phyloP scores from a whole-genome alignment of 208 protist species.

The Phytomonas sp. region DNA sequence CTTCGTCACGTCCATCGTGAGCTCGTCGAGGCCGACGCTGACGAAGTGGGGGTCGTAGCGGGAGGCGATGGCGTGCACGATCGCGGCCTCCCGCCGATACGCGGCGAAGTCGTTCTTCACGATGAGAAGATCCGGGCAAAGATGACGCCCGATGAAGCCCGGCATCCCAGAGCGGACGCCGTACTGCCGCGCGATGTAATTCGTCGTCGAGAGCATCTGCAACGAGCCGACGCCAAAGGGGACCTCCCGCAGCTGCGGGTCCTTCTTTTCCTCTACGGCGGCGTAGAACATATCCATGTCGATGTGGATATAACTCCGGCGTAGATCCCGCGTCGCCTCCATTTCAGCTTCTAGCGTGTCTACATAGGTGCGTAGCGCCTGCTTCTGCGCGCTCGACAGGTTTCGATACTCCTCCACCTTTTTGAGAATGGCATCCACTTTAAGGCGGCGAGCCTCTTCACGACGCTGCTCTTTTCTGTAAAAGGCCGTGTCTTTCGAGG shows the following conservation, averaged over 20 bases:
- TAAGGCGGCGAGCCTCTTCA: constrained; percentile 45
- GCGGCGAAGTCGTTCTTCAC: constrained; percentile 71
- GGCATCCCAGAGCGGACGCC: constrained; percentile 95
- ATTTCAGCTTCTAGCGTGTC: constrained; percentile 50
- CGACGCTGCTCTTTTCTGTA: constrained; percentile 70
- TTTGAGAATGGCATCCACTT: constrained; percentile 33
- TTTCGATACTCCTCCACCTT: constrained; percentile 48
- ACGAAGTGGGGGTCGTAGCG: constrained; percentile 85
- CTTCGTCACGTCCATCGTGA: constrained; percentile 83
- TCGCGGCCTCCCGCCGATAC: constrained; percentile 61
- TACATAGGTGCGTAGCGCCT: constrained; percentile 35
- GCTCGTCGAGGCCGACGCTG: constrained; percentile 70
- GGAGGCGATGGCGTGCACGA: constrained; percentile 66
- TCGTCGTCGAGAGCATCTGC: constrained; percentile 93
- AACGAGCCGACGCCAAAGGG: constrained; percentile 92
- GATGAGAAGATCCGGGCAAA: constrained; percentile 88
- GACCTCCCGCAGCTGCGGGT: constrained; percentile 75
- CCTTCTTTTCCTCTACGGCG: constrained; percentile 89
- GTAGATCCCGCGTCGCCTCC: constrained; percentile 54
- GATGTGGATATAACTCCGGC: constrained; percentile 67
- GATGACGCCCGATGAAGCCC: constrained; percentile 88
- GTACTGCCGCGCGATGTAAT: constrained; percentile 93
- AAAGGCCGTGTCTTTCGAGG: constrained; percentile 64
- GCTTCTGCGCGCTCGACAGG: constrained; percentile 28
- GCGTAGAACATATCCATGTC: constrained; percentile 94